phyloP scores from a whole-genome alignment of 2,329 filamentous ascomycete genomes.

The Aureobasidium sp. region DNA sequence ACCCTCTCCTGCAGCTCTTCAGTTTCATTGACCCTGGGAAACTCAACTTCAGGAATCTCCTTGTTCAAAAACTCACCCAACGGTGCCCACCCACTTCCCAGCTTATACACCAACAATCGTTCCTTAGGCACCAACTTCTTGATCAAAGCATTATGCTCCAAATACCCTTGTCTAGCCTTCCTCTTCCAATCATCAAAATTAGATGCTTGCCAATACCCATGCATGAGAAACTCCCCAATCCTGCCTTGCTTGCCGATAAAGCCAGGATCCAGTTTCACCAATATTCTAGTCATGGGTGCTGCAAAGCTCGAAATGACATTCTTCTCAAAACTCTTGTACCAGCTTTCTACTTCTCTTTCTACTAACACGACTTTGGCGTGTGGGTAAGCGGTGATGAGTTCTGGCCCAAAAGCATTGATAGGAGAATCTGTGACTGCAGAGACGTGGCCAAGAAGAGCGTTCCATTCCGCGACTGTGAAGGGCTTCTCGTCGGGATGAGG shows the following conservation, averaged over 20 bases:
- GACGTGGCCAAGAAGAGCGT: constrained; percentile 24
- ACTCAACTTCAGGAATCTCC: constrained; percentile 18
- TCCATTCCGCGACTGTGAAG: constrained; percentile 19
- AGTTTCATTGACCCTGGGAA: constrained; percentile 16
- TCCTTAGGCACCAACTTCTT: constrained; percentile 18
- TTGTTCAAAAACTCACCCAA: constrained; percentile 23
- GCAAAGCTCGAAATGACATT: neutral
- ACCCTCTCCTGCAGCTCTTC: constrained; percentile 7
- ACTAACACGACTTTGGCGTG: constrained; percentile 30
- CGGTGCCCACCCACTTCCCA: constrained; percentile 23
- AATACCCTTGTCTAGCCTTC: constrained; percentile 1
- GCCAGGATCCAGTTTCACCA: neutral
- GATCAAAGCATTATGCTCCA: constrained; percentile 16
- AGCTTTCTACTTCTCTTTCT: constrained; percentile 21
- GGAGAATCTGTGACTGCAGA: constrained; percentile 28
- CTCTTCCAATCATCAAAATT: neutral
- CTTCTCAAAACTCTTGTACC: constrained; percentile 17
- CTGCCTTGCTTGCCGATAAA: neutral
- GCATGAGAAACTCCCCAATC: neutral
- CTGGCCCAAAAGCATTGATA: constrained; percentile 25
- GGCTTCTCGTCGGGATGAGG: constrained; percentile 7
- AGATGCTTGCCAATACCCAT: neutral
- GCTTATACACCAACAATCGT: constrained; percentile 21
- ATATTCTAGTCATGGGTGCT: neutral
- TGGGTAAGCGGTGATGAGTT: constrained; percentile 29